Base-by-base conservation (phyloP, 2,329 filamentous ascomycete species). In the Aspergillus sp. region DNA sequence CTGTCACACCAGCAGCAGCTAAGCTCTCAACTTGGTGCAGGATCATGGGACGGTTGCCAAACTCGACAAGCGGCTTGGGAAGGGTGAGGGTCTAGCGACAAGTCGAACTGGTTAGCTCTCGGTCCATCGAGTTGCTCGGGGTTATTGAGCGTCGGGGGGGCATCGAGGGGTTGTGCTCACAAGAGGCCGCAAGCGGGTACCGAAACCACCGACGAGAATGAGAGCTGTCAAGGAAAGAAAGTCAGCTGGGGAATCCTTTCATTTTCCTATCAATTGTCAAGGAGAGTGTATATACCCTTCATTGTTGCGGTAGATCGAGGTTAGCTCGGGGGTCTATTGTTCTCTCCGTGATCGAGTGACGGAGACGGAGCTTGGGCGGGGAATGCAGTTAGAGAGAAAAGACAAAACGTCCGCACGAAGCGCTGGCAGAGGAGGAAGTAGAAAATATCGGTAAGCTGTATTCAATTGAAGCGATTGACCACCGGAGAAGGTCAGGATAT, bases 21-120 rank as follows among this genome's bases (percentile, higher is more conserved):
- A 99, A 85, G 66, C 91, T 92, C 81, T 97, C 92, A 70, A 99
- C 91, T 81, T 99, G 93, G 80, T 98, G 93, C 72, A 96, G 85
- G 77, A 99, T 98, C 93, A 99, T 99, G 75, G 93, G 95, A 81
- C 95, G 93, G 85, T 99, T 99, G 74, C 87, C 92, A 73, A 99
- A 99, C 81, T 99, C 93, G 72, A 99, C 95, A 67, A 99, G 85
- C 65, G 95, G 93, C 80, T 98, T 99, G 62, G 93, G 93, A 66
- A 97, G 90, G 52, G 95, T 97, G 73, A 99, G 87, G 69, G 93
- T 99, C 91, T 96, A 75, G 55, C 40, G 21, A 44, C 43, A 43
- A 44, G 46, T 46, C 48, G 31, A 25, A n/a, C 3, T 52, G 21
- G 23, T 68, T 56, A 68, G 65, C 54, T 62, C 55, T 40, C 15